Evolutionary conservation across 805 yeast species (phyloP).

Genomic region (Clavispora carvajalis): DNA sequence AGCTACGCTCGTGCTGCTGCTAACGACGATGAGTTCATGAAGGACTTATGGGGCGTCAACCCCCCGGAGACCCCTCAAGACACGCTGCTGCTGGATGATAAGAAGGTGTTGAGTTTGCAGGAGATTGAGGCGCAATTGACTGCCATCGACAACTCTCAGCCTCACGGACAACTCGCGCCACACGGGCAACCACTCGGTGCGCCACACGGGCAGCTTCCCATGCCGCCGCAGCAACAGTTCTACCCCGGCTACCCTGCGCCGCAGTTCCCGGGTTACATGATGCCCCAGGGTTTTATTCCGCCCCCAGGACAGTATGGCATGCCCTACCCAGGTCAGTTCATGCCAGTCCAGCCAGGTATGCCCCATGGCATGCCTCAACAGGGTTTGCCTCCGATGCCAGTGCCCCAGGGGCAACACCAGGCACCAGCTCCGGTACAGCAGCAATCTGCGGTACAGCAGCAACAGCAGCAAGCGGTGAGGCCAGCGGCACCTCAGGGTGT

Average conservation of each 20-base stretch:
- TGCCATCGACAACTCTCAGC: constrained; percentile 34
- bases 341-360: constrained; percentile 14
- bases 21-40: constrained; percentile 41
- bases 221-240: constrained; percentile 28
- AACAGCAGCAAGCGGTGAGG: constrained; percentile 7
- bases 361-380: constrained; percentile 3
- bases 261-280: constrained; percentile 36
- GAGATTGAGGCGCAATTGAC: constrained; percentile 79
- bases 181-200: constrained; percentile 16
- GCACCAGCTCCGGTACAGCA: constrained; percentile 12
- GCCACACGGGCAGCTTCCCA: constrained; percentile 11
- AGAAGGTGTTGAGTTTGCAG: constrained; percentile 64
- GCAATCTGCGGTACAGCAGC: neutral
- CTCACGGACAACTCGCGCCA: constrained; percentile 20
- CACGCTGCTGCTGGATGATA: constrained; percentile 19
- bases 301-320: constrained; percentile 31
- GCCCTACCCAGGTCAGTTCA: constrained; percentile 21
- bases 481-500: constrained; percentile 5
- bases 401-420: constrained; percentile 3
- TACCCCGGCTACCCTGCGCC: constrained; percentile 27
- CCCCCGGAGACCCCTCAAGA: constrained; percentile 23
- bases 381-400: neutral
- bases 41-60: constrained; percentile 40
- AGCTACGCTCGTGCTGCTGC: constrained; percentile 39
- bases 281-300: constrained; percentile 37